These are phyloP conservation scores for Zasmidium angulare DNA, from an alignment of 2,329 filamentous ascomycete genomes.

Conservation along the genomic window DNA sequence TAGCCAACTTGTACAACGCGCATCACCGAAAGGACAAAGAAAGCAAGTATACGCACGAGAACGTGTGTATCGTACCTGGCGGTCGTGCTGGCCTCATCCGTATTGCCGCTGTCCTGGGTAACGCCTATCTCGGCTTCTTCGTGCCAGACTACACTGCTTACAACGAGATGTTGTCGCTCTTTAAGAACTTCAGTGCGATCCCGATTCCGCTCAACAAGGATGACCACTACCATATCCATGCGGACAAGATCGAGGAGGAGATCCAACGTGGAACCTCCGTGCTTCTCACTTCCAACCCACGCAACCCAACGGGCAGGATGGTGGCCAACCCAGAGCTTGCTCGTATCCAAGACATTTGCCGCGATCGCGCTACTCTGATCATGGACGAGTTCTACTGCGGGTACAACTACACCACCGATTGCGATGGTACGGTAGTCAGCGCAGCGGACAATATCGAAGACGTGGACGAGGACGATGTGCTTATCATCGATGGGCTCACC, in stretches of 20 bases:
- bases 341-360: slow-evolving; percentile 89
- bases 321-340: slow-evolving; percentile 81
- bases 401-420: slow-evolving; percentile 93
- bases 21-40: slow-evolving; percentile 85
- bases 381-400: slow-evolving; percentile 93
- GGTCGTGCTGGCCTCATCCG: slow-evolving; percentile 89
- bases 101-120: slow-evolving; percentile 90
- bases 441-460: slow-evolving; percentile 88
- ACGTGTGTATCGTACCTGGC: slow-evolving; percentile 93
- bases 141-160: slow-evolving; percentile 80
- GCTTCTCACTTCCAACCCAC: slow-evolving; percentile 90
- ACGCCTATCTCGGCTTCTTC: slow-evolving; percentile 70
- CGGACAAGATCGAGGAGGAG: slow-evolving; percentile 77
- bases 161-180: slow-evolving; percentile 93
- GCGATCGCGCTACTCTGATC: slow-evolving; percentile 85
- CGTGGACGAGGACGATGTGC: slow-evolving; percentile 77
- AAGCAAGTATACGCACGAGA: slow-evolving; percentile 94
- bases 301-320: slow-evolving; percentile 90
- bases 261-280: slow-evolving; percentile 55
- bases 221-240: slow-evolving; percentile 80
- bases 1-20: slow-evolving; percentile 89
- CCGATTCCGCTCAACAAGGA: slow-evolving; percentile 80
- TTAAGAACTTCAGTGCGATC: slow-evolving; percentile 86
- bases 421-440: slow-evolving; percentile 85
- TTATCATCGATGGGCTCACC: slow-evolving; percentile 93